Evolutionary conservation across 495 filamentous ascomycete species (phyloP), one percentile per base, ranked within the genome.

Genomic region (Tetracladium marchalianum): DNA sequence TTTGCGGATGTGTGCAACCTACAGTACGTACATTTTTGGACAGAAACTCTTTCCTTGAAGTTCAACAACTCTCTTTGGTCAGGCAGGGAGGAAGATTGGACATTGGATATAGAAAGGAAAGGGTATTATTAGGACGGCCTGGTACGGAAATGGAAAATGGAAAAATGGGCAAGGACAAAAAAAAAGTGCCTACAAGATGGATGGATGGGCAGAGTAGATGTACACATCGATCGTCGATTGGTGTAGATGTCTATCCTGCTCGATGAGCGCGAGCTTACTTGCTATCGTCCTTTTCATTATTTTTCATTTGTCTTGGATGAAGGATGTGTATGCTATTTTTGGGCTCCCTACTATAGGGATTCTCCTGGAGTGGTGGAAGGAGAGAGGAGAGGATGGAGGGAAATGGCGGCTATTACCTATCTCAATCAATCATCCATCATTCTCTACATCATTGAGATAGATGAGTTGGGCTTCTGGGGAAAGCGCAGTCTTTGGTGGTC

Each of bases 381-480:
- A n/a, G 22, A 8, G 8, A 32, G 10, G 24, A 40, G 38, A 9
- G 15, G 19, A 38, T 27, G 17, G 11, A 13, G 16, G 10, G 34
- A 43, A 46, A 41, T 50, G 51, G 49, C 55, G 55, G 55, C 55
- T 54, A 45, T 46, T 58, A 58, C 51, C 51, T 53, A n/a, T 36
- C 35, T 36, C 22, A 27, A 27, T 27, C 22, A 27, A 27, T 27
- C 22, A 27, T 36, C 16, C 16, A n/a, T n/a, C 35, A 36, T 36
- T 36, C 16, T 36, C 35, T 47, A 36, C 34, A 43, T 24, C 39
- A n/a, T 34, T 42, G 18, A 32, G 8, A 38, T 15, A 31, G 43
- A 11, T n/a, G 13, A 43, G 44, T 9, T 49, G 45, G 18, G 24
- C 46, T 40, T 52, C 2, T n/a, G 5, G 55, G 55, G 55, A 58